Percentiles rank a stretch among this genome's conserved stretches.
Conservation (phyloP, 768 basidiomycete genomes). For the Hortiboletus campestris region DNA sequence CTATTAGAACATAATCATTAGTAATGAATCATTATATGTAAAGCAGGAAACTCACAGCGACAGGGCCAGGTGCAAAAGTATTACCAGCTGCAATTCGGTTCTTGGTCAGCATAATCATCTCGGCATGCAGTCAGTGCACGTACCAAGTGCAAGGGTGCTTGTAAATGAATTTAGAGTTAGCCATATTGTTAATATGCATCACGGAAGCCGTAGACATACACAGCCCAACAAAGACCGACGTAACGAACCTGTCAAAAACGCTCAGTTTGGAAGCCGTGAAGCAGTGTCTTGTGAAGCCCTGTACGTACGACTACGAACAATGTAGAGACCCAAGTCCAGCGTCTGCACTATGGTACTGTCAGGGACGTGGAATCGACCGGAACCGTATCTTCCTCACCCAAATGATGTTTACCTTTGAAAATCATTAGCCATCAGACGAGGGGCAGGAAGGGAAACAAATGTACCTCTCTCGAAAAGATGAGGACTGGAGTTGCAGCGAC, state of each 20-base stretch:
- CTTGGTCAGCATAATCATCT: not conserved
- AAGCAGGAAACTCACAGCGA: not conserved
- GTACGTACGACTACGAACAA: conserved; percentile 16
- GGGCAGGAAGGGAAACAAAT: not conserved
- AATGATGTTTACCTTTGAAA: conserved; percentile 9
- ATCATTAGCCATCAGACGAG: not conserved
- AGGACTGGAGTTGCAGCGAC: conserved; percentile 3
- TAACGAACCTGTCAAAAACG: conserved; percentile 12
- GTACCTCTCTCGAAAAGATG: conserved; percentile 14
- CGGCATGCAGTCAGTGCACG: not conserved
- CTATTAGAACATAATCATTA: not conserved
- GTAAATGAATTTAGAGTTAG: not conserved
- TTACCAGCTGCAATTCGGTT: not conserved
- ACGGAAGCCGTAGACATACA: not conserved
- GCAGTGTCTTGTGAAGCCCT: no score
- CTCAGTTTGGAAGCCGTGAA: not conserved
- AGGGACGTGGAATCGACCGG: not conserved
- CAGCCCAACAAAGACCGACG: conserved; percentile 5
- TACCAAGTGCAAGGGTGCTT: conserved; percentile 5
- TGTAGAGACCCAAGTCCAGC: conserved; percentile 16
- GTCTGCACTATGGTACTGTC: conserved; percentile 1
- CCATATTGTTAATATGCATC: not conserved
- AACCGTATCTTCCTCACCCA: conserved; percentile 5
- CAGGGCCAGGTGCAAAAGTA: conserved; percentile 4
- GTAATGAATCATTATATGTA: not conserved